A percentile compares a stretch with the other conserved stretches of the same genome.
These are phyloP conservation scores for Harringtonia aguacate DNA, from an alignment of 2,329 filamentous ascomycete genomes.

Conservation along the genomic window DNA sequence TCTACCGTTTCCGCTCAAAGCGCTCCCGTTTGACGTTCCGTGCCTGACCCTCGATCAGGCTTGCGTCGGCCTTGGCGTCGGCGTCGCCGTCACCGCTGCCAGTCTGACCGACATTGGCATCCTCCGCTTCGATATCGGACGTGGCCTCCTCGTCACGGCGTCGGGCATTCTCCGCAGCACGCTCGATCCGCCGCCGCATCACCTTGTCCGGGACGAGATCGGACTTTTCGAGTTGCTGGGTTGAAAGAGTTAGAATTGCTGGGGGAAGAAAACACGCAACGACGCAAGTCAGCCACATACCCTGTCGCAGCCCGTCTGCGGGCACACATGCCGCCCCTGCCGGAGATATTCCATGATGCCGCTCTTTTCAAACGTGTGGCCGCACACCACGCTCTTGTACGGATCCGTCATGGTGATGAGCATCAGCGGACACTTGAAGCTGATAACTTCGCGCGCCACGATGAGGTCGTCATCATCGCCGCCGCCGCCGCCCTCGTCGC, in stretches of 20 bases:
- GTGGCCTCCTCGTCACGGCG: constrained; percentile 28
- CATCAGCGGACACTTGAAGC: constrained; percentile 60
- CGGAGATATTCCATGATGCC: constrained; percentile 47
- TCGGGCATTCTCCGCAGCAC: constrained; percentile 33
- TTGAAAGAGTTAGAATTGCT: background rate
- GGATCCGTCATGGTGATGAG: constrained; percentile 54
- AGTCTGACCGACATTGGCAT: constrained; percentile 26
- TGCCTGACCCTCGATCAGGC: constrained; percentile 11
- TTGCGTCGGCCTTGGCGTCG: constrained; percentile 3
- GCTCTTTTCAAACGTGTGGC: constrained; percentile 59
- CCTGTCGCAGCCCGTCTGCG: constrained; percentile 52
- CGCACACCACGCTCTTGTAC: constrained; percentile 55
- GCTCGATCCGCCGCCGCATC: constrained; percentile 47
- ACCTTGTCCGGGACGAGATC: constrained; percentile 48
- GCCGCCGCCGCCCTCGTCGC: constrained; percentile 43
- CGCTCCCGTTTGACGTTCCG: constrained; percentile 17
- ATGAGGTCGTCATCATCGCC: constrained; percentile 53
- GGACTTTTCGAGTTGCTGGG: constrained; percentile 23
- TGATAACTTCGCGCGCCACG: constrained; percentile 51
- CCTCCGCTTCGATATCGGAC: constrained; percentile 23
- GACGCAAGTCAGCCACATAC: constrained; percentile 30
- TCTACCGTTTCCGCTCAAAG: constrained; percentile 4
- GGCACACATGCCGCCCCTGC: constrained; percentile 39
- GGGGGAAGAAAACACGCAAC: background rate
- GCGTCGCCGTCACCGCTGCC: constrained; percentile 6